These are phyloP conservation scores for Rosa persica DNA, from an alignment of 306 rosid genomes.

Conservation along the genomic window DNA sequence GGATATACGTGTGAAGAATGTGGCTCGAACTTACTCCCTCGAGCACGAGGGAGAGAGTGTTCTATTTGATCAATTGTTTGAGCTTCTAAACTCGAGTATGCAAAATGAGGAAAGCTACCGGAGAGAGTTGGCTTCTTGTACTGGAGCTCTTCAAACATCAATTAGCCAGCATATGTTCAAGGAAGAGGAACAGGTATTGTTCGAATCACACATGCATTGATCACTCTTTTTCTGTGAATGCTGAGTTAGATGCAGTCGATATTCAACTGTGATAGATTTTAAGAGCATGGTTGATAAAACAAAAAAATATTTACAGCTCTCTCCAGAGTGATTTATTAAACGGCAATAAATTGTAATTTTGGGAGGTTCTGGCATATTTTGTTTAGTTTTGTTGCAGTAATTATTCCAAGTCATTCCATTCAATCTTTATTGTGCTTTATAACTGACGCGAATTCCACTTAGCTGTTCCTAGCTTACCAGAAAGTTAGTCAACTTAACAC, in stretches of 20 bases:
- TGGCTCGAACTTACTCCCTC: slow-evolving; percentile 81
- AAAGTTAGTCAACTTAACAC: neutral
- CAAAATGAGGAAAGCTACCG: slow-evolving; percentile 65
- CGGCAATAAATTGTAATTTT: neutral
- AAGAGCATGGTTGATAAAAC: neutral
- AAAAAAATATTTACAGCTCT: too few species aligned
- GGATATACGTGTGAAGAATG: slow-evolving; percentile 92
- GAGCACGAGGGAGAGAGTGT: slow-evolving; percentile 88
- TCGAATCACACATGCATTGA: slow-evolving; percentile 14
- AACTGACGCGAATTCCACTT: too few species aligned
- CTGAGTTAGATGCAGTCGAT: neutral
- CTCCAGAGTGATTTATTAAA: neutral
- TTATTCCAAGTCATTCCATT: neutral
- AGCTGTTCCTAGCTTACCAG: neutral
- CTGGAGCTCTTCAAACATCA: slow-evolving; percentile 78
- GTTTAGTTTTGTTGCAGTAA: neutral
- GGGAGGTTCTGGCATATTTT: neutral
- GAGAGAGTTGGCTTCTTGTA: slow-evolving; percentile 85
- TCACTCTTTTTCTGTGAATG: neutral
- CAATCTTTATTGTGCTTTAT: too few species aligned
- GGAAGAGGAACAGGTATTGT: slow-evolving; percentile 91
- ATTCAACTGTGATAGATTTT: neutral
- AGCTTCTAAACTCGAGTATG: slow-evolving; percentile 58
- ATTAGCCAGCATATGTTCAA: slow-evolving; percentile 93
- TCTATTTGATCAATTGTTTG: slow-evolving; percentile 77